Percentiles rank a stretch among this genome's conserved stretches.
Evolutionary conservation across 108 stramenopile species (phyloP).

Genomic region (Fragilariopsis cylindrus): DNA sequence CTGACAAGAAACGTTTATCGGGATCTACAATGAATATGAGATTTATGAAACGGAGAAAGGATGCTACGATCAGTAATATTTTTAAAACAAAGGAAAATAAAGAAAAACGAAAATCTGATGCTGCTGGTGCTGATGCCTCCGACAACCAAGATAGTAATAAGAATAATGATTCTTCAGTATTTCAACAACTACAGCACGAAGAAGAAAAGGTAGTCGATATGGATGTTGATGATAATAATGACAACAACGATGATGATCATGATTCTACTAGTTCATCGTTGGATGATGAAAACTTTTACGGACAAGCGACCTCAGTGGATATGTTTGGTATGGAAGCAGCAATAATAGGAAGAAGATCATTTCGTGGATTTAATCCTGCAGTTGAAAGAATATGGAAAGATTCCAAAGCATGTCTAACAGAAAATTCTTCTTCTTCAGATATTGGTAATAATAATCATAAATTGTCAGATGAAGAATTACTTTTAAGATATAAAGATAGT

Average conservation of each 20-base stretch:
- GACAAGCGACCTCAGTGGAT: slow-evolving; percentile 50
- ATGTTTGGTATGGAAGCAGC: slow-evolving; percentile 68
- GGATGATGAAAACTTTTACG: slow-evolving; percentile 18
- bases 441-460: slow-evolving; percentile 37
- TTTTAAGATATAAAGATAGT: slow-evolving; percentile 65
- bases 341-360: slow-evolving; percentile 77
- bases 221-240: slow-evolving; percentile 22
- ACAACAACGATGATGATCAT: slow-evolving; percentile 7
- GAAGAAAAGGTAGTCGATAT: slow-evolving; percentile 7
- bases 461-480: slow-evolving; percentile 72
- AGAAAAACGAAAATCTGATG: not conserved
- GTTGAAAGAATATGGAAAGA: slow-evolving; percentile 59
- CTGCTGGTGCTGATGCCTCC: not conserved
- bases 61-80: not conserved
- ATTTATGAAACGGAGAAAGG: slow-evolving; percentile 77
- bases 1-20: slow-evolving; percentile 55
- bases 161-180: not conserved
- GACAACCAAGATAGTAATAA: not conserved
- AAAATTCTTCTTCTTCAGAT: not conserved
- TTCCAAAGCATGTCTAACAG: slow-evolving; percentile 24
- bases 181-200: slow-evolving; percentile 1
- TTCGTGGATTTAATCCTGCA: slow-evolving; percentile 59
- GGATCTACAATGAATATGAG: slow-evolving; percentile 86
- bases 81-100: slow-evolving; percentile 15
- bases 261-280: not conserved